Evolutionary conservation across 495 filamentous ascomycete genomes (phyloP).

Genomic region (Aspergillus conjunctus): DNA sequence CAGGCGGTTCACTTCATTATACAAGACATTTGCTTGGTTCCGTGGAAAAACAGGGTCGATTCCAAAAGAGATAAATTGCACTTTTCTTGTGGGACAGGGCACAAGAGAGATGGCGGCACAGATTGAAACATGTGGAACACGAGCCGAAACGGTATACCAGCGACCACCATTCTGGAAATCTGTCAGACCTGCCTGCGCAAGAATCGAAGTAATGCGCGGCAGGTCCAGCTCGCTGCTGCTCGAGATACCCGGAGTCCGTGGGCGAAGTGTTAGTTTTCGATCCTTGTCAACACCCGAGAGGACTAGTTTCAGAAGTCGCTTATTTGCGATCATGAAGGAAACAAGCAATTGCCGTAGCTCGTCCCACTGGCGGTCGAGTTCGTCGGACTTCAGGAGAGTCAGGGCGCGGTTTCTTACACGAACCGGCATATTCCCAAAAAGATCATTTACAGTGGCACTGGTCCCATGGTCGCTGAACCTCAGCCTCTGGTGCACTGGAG

Average conservation of each 20-base stretch:
- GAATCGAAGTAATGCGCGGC: conserved; percentile 50
- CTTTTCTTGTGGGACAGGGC: conserved; percentile 67
- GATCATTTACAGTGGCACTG: conserved; percentile 74
- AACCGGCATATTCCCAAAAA: conserved; percentile 96
- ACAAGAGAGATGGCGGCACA: conserved; percentile 68
- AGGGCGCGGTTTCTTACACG: conserved; percentile 80
- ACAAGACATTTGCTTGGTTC: conserved; percentile 64
- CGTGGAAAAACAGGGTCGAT: conserved; percentile 57
- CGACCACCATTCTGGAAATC: conserved; percentile 48
- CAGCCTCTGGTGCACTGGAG: conserved; percentile 61
- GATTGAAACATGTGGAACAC: conserved; percentile 59
- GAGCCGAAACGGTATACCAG: conserved; percentile 73
- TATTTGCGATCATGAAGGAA: conserved; percentile 65
- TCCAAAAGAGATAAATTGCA: conserved; percentile 80
- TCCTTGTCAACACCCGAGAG: conserved; percentile 35
- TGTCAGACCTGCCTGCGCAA: conserved; percentile 66
- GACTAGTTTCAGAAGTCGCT: conserved; percentile 36
- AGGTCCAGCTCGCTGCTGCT: conserved; percentile 28
- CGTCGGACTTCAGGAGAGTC: conserved; percentile 46
- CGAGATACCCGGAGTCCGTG: background rate
- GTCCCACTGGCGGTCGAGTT: conserved; percentile 72
- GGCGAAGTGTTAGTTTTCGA: conserved; percentile 37
- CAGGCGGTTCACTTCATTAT: conserved; percentile 75
- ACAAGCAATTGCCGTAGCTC: conserved; percentile 59
- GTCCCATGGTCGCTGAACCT: conserved; percentile 68